A percentile compares a stretch with the other conserved stretches of the same genome.
Conservation (phyloP, 305 asterid species). For the Solanum chacoense region DNA sequence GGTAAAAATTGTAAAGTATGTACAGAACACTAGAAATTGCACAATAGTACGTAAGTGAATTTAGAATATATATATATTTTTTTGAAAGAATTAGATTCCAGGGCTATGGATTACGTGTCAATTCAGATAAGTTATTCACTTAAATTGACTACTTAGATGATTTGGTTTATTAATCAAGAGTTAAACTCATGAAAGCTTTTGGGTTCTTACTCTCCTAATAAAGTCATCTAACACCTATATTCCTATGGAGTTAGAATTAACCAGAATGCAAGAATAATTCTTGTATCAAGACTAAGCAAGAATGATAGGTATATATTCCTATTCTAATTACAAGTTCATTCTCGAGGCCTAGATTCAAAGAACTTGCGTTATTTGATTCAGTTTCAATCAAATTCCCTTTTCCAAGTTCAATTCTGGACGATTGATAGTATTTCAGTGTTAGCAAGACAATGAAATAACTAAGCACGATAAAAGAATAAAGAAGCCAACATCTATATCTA, state of each 20-base stretch:
- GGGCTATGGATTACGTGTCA: background rate
- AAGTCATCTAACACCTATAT: background rate
- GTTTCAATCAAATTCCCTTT: background rate
- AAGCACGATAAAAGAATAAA: background rate
- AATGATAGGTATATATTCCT: background rate
- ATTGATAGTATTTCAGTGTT: background rate
- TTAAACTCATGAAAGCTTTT: background rate
- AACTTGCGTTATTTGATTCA: background rate
- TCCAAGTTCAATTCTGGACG: background rate
- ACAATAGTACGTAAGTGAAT: background rate
- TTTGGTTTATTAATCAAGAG: background rate
- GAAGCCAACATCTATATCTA: background rate
- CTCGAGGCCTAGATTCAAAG: background rate
- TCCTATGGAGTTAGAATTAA: background rate
- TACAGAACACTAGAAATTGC: background rate
- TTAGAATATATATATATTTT: too few relatives aligned
- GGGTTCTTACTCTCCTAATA: background rate
- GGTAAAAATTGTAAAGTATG: background rate
- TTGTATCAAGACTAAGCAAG: background rate
- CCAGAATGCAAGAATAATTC: background rate
- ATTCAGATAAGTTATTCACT: background rate
- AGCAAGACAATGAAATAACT: background rate
- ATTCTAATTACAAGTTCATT: background rate
- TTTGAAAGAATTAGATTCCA: background rate
- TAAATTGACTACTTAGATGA: background rate